Conservation (phyloP, 495 filamentous ascomycete species). For the Terfezia claveryi region DNA sequence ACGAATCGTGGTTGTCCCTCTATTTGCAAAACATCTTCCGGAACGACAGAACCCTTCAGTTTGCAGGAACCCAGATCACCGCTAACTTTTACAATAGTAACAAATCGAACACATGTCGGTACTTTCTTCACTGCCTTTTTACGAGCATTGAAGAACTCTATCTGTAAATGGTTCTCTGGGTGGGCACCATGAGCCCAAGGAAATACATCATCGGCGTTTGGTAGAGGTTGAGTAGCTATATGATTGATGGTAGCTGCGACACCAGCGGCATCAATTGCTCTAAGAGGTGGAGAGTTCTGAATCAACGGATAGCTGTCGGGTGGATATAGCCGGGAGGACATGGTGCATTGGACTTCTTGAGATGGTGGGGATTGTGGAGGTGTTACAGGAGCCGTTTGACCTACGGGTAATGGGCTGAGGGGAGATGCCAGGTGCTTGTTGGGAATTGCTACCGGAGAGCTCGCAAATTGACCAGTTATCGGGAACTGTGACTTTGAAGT, state of each 20-base stretch:
- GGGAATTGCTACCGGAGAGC: constrained; percentile 39
- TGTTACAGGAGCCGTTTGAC: constrained; percentile 35
- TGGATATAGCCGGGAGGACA: constrained; percentile 51
- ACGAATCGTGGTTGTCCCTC: constrained; percentile 31
- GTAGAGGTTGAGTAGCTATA: constrained; percentile 51
- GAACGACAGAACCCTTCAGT: constrained; percentile 65
- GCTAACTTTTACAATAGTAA: constrained; percentile 76
- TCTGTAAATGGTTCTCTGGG: constrained; percentile 64
- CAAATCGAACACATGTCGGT: constrained; percentile 53
- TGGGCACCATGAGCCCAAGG: constrained; percentile 98
- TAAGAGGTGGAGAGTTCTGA: constrained; percentile 38
- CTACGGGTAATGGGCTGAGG: constrained; percentile 46
- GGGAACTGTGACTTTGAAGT: constrained; percentile 30
- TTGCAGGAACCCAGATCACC: constrained; percentile 51
- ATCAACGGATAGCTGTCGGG: constrained; percentile 39
- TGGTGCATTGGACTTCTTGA: constrained; percentile 26
- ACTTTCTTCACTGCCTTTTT: constrained; percentile 41
- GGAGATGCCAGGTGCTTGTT: constrained; percentile 79
- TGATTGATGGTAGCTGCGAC: constrained; percentile 54
- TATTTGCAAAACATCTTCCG: constrained; percentile 46
- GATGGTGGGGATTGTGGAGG: constrained; percentile 44
- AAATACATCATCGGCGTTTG: constrained; percentile 64
- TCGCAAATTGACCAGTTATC: constrained; percentile 22
- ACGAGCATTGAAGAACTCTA: constrained; percentile 66
- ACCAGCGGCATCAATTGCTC: constrained; percentile 44